These are phyloP conservation scores for Ambrosia hybrid DNA, from an alignment of 140 eudicot genomes.

Conservation along the genomic window DNA sequence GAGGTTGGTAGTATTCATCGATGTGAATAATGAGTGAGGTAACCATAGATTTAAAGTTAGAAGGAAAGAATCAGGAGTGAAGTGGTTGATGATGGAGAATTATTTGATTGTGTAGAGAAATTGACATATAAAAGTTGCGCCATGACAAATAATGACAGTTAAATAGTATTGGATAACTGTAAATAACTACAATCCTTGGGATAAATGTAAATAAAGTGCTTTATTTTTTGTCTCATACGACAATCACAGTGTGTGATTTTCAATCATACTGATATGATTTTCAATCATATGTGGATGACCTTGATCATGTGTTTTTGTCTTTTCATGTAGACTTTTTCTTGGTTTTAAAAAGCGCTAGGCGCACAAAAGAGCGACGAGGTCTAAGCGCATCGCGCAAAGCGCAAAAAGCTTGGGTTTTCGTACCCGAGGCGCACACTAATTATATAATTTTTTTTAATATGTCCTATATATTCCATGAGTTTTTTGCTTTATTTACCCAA, in stretches of 20 bases:
- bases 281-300: background rate
- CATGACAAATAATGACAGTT: constrained; percentile 1
- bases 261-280: background rate
- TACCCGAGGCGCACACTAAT: too few species aligned
- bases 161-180: background rate
- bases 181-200: too few species aligned
- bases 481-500: too few species aligned
- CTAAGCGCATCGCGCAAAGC: too few species aligned
- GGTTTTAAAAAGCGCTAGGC: too few species aligned
- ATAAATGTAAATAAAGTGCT: background rate
- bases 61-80: background rate
- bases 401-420: too few species aligned
- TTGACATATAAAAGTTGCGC: background rate
- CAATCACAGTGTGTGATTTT: background rate
- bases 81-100: background rate
- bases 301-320: background rate
- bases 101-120: background rate
- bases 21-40: background rate
- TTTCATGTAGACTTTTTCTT: constrained; percentile 42
- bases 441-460: too few species aligned
- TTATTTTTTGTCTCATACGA: background rate
- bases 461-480: too few species aligned
- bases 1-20: background rate
- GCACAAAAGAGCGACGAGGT: too few species aligned
- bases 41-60: background rate